Base-by-base conservation (phyloP, 192 early-diverging fungal genomes). In the Coemansia sp. region DNA sequence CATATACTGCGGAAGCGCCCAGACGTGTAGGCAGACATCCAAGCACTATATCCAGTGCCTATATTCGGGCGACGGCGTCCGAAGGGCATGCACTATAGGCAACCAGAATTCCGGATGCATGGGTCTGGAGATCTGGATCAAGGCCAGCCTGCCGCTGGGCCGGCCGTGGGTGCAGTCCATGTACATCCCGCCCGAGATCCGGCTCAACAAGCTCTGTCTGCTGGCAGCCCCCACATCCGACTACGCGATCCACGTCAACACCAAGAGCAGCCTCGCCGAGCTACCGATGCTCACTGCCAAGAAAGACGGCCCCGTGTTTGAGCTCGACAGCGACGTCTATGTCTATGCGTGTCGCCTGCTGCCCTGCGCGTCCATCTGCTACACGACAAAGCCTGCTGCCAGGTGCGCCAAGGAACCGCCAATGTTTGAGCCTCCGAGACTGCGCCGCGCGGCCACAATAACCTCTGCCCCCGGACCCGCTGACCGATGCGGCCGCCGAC, bases 291-390 rank as follows among this genome's bases (percentile, higher is more conserved):
- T 76, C 30, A 60, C 66, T 22, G 73, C 67, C 11, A 38, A 61
- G 4, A 54, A 34, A 11, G 61, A 48, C 20, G 36, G 54, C n/a
- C 52, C 29, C 0, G 69, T 75, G 11, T 82, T 82, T 66, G 73
- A 73, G 64, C 67, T 82, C 32, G 79, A 82, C 67, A 76, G 79
- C 73, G 73, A 82, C 62, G 73, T 82, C n/a, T 72, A 76, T 48
- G 65, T 82, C 45, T 82, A 82, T 38, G 25, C 69, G 3, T 82
- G 73, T 42, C 79, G 79, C 20, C 79, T 82, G 5, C 64, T 64
- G 10, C 79, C 73, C 17, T 82, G 79, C 58, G 58, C 73, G 20
- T 63, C 56, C 32, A 48, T 82, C 14, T 52, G 57, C 50, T 58
- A 82, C 36, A 69, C 63, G 3, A 67, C 50, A 1, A 56, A 56